A percentile compares a stretch with the other conserved stretches of the same genome.
Evolutionary conservation across 257 asterid genomes (phyloP).

Genomic region (Capsicum pubescens): DNA sequence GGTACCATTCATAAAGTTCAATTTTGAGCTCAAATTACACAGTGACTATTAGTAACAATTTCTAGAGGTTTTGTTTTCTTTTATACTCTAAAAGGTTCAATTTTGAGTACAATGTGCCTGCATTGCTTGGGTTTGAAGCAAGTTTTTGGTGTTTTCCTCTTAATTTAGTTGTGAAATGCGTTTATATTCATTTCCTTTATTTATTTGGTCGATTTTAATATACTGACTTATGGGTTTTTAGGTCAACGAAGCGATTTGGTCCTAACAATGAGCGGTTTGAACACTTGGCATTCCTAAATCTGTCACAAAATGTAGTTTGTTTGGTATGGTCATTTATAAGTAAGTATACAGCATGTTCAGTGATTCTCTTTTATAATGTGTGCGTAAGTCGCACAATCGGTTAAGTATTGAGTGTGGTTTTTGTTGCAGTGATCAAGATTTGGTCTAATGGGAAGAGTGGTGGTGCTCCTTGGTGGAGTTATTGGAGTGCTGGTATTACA

Average conservation of each 20-base stretch:
- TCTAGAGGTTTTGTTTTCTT: not conserved
- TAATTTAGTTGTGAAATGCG: not conserved
- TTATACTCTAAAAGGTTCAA: not conserved
- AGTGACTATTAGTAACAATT: not conserved
- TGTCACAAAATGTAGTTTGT: slow-evolving; percentile 95
- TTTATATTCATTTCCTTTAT: slow-evolving; percentile 10
- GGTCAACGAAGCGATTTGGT: slow-evolving; percentile 92
- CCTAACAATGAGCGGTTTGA: slow-evolving; percentile 90
- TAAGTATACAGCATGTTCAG: slow-evolving; percentile 44
- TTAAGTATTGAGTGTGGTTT: slow-evolving; percentile 20
- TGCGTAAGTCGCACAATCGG: not conserved
- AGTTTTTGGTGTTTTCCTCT: not conserved
- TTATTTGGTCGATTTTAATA: slow-evolving; percentile 7
- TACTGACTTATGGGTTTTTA: slow-evolving; percentile 36
- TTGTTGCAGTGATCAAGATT: slow-evolving; percentile 71
- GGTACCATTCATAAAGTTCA: not conserved
- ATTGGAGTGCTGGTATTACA: slow-evolving; percentile 98
- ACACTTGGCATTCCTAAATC: slow-evolving; percentile 92
- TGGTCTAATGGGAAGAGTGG: slow-evolving; percentile 76
- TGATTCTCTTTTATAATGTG: not conserved
- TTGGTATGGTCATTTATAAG: slow-evolving; percentile 90
- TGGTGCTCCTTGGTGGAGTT: slow-evolving; percentile 99
- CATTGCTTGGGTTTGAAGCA: not conserved
- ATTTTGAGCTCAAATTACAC: not conserved
- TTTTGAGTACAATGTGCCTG: slow-evolving; percentile 10